Conservation (phyloP, 768 basidiomycete genomes). For the Trametes cubensis region DNA sequence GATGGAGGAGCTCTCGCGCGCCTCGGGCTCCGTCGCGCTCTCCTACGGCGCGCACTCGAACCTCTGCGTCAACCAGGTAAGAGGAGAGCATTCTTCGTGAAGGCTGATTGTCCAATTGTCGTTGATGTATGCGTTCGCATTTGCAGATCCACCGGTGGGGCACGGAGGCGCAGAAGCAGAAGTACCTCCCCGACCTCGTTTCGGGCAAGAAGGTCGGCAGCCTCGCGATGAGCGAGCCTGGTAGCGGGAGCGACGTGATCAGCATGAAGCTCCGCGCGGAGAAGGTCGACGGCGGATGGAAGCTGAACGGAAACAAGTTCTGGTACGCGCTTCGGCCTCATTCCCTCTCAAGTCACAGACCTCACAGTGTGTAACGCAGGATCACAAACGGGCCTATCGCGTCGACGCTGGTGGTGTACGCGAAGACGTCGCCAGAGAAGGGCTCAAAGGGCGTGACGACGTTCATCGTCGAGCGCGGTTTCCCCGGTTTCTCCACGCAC, state of each 20-base stretch:
- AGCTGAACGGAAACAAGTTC: constrained; percentile 89
- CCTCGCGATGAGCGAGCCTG: constrained; percentile 93
- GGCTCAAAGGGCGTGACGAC: constrained; percentile 90
- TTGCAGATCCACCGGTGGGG: constrained; percentile 74
- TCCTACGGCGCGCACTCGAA: constrained; percentile 94
- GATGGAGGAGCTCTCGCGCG: constrained; percentile 91
- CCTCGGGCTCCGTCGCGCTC: constrained; percentile 89
- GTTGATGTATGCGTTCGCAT: too few relatives aligned
- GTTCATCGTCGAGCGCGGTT: constrained; percentile 85
- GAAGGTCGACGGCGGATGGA: constrained; percentile 75
- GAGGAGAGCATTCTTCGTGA: too few relatives aligned
- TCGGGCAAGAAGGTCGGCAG: constrained; percentile 84
- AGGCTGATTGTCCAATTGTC: too few relatives aligned
- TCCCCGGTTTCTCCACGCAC: constrained; percentile 84
- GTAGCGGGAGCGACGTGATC: constrained; percentile 93
- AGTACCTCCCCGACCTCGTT: constrained; percentile 82
- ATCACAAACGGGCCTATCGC: constrained; percentile 94
- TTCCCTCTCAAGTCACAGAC: background rate
- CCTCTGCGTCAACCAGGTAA: constrained; percentile 61
- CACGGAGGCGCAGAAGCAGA: constrained; percentile 78
- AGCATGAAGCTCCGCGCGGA: constrained; percentile 87
- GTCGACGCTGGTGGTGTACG: constrained; percentile 90
- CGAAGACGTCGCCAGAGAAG: constrained; percentile 77
- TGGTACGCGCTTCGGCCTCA: constrained; percentile 53
- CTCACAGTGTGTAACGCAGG: constrained; percentile 45